A percentile compares a stretch with the other conserved stretches of the same genome.
Conservation (phyloP, 164 flowering plant genomes). For the Saururus chinensis region DNA sequence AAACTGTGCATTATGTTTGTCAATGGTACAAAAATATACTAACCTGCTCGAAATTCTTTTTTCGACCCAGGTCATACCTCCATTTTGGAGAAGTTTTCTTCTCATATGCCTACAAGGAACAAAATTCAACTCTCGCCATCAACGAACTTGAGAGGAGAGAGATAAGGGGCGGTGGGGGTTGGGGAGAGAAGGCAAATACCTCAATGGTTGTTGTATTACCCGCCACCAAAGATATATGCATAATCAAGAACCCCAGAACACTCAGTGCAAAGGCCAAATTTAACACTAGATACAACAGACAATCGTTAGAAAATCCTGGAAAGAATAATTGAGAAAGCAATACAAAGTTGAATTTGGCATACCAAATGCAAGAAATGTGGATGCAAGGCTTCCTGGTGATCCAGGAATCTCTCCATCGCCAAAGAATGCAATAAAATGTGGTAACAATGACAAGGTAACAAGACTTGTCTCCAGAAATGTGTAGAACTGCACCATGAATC, state of each 20-base stretch:
- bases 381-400: conserved; percentile 84
- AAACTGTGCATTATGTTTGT: too few relatives aligned
- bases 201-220: conserved; percentile 97
- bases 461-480: conserved; percentile 91
- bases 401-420: conserved; percentile 90
- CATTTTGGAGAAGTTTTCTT: conserved; percentile 83
- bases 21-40: neutral
- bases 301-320: neutral
- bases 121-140: neutral
- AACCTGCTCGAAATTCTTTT: conserved; percentile 74
- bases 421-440: conserved; percentile 90
- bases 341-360: conserved; percentile 1
- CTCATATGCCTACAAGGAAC: conserved; percentile 73
- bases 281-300: conserved; percentile 40
- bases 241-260: conserved; percentile 87
- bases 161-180: neutral
- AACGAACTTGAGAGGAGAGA: neutral
- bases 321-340: neutral
- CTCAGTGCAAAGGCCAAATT: conserved; percentile 94
- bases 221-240: conserved; percentile 83
- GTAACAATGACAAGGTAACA: conserved; percentile 70
- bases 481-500: conserved; percentile 64
- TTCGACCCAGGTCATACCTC: conserved; percentile 73
- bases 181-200: conserved; percentile 32
- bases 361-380: conserved; percentile 97